Base-by-base conservation (phyloP, 2,329 filamentous ascomycete genomes). In the Fusarium newnesense region DNA sequence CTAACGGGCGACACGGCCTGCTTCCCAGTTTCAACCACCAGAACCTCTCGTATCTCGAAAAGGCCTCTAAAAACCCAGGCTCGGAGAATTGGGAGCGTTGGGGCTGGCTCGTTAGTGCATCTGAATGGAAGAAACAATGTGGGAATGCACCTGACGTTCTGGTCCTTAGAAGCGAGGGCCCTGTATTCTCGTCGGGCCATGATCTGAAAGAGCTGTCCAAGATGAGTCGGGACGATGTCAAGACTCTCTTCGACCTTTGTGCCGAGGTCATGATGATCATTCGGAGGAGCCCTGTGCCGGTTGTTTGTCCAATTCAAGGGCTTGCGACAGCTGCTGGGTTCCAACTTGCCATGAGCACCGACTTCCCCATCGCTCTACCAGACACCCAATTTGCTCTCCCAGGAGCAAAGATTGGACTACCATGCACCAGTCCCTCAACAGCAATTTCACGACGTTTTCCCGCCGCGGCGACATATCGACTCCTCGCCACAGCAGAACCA, bases 241-340 rank as follows among this genome's bases (percentile, higher is more conserved):
- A 73, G 9, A 46, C 49, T 0, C 40, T 77, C 5, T 78, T 78
- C 26, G 56, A 44, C 0, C 54, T 78, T 16, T 78, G 76, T 21
- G 64, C 68, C 1, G 72, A 78, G 18, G 75, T 78, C 7, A 78
- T 78, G 72, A 32, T 28, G 2, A 34, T 75, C 46, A 78, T 78
- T 6, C 58, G 72, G 9, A 64, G 66, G n/a, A 78, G 76, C 24
- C 76, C 76, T 26, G 69, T 64, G 1, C 60, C 71, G 1, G 62
- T 78, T 7, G 70, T 78, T 12, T 78, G 76, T 21, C 76, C 76
- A 0, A 71, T 78, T 5, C 76, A 77, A 12, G 74, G 76, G 5
- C 68, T 77, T 12, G 76, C 76, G 10, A 76, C 76, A 0, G 76
- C 76, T 4, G 76, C 76, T 1, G 76, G 76, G 6, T 76, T 78